Conservation (phyloP, 257 asterid species). For the Perilla frutescens region DNA sequence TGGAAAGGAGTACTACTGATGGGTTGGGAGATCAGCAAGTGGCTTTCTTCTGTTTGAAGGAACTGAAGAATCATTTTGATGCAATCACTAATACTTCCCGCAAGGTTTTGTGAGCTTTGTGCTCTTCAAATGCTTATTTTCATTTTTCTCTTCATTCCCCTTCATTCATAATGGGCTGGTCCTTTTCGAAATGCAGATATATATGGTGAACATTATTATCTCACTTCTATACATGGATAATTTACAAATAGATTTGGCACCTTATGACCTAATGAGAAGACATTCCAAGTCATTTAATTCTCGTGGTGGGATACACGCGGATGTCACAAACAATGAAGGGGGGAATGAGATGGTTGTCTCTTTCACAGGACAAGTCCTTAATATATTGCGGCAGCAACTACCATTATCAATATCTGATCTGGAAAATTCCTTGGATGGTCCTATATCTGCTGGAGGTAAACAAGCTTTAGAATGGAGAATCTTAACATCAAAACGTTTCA, state of each 20-base stretch:
- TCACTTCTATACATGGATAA: slow-evolving; percentile 91
- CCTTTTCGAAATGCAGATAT: slow-evolving; percentile 66
- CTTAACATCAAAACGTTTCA: slow-evolving; percentile 69
- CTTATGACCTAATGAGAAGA: slow-evolving; percentile 55
- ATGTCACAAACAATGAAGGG: slow-evolving; percentile 55
- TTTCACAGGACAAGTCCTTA: slow-evolving; percentile 76
- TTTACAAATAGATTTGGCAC: slow-evolving; percentile 60
- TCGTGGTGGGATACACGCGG: slow-evolving; percentile 50
- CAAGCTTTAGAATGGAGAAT: slow-evolving; percentile 92
- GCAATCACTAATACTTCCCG: slow-evolving; percentile 77
- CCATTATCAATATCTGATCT: slow-evolving; percentile 68
- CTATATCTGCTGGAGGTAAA: slow-evolving; percentile 65
- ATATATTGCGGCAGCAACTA: slow-evolving; percentile 75
- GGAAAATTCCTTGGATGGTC: slow-evolving; percentile 60
- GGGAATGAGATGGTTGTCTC: slow-evolving; percentile 80
- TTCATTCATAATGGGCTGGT: slow-evolving; percentile 40
- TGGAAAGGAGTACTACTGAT: slow-evolving; percentile 70
- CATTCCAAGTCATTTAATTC: slow-evolving; percentile 53
- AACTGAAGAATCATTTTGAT: slow-evolving; percentile 86
- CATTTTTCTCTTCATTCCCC: slow-evolving; percentile 28
- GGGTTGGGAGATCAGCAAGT: slow-evolving; percentile 54
- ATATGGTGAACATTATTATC: slow-evolving; percentile 80
- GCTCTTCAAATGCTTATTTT: slow-evolving; percentile 27
- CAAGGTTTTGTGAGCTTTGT: slow-evolving; percentile 62
- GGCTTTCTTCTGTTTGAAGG: slow-evolving; percentile 61